Conservation (phyloP, 495 filamentous ascomycete genomes). For the Cercophora newfieldiana region DNA sequence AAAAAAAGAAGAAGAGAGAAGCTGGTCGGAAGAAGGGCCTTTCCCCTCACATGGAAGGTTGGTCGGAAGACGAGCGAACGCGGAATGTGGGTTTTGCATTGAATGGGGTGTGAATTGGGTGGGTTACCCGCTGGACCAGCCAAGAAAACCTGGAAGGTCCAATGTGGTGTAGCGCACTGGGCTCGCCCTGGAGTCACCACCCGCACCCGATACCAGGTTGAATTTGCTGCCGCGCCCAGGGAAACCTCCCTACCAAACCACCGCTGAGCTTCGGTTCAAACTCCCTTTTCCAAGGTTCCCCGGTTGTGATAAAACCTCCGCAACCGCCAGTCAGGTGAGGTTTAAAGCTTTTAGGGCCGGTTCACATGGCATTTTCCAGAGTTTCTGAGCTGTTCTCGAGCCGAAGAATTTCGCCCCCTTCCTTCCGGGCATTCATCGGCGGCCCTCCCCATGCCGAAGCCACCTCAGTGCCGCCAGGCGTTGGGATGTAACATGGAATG, state of each 20-base stretch:
- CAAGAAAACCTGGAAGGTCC: not conserved
- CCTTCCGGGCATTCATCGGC: not conserved
- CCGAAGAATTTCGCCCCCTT: not conserved
- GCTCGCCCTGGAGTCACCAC: not conserved
- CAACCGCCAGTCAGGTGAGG: not conserved
- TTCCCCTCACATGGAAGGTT: not conserved
- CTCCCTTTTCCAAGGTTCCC: not conserved
- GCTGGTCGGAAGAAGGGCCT: not conserved
- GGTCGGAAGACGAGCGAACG: not conserved
- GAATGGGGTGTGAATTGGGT: not conserved
- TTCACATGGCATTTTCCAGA: not conserved
- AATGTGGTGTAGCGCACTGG: not conserved
- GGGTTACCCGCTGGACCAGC: not conserved
- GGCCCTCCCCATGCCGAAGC: not conserved
- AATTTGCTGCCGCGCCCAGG: not conserved
- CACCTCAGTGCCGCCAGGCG: not conserved
- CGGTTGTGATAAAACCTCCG: not conserved
- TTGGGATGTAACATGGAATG: not conserved
- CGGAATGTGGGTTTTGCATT: slow-evolving; percentile 8
- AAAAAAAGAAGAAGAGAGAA: not conserved
- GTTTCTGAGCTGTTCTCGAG: not conserved
- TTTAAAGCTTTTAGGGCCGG: not conserved
- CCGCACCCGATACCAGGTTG: not conserved
- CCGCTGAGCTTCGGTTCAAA: not conserved
- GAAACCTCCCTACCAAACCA: no score